phyloP scores from a whole-genome alignment of 2,329 filamentous ascomycete species.

The Pseudogymnoascus sp. region DNA sequence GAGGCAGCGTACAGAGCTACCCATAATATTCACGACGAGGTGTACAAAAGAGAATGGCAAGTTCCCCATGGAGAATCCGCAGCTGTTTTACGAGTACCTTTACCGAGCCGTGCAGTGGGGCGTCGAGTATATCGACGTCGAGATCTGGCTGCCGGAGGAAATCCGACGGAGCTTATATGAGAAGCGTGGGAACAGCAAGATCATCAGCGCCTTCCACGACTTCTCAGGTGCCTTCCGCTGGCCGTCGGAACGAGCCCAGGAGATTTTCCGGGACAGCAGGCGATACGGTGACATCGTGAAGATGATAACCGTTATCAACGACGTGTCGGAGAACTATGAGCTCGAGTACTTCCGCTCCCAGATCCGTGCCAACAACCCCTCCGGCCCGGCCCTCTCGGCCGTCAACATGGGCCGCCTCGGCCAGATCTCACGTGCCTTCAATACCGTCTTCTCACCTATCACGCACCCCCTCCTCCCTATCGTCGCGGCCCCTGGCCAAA shows the following conservation, averaged over 20 bases:
- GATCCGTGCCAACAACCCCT: constrained; percentile 60
- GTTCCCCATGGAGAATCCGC: constrained; percentile 75
- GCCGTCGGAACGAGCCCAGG: constrained; percentile 65
- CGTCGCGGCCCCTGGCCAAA: constrained; percentile 76
- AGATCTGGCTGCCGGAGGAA: constrained; percentile 74
- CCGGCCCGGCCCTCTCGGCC: constrained; percentile 67
- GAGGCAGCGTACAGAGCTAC: constrained; percentile 74
- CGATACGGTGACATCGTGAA: constrained; percentile 80
- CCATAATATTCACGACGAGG: constrained; percentile 83
- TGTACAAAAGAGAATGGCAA: constrained; percentile 76
- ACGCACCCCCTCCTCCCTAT: constrained; percentile 78
- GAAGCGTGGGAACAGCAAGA: constrained; percentile 67
- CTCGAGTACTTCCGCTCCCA: constrained; percentile 80
- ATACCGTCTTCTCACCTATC: constrained; percentile 66
- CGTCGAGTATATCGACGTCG: constrained; percentile 82
- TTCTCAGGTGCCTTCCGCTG: constrained; percentile 79
- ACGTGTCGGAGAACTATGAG: constrained; percentile 81
- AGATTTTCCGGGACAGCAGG: constrained; percentile 63
- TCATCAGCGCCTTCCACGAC: constrained; percentile 89
- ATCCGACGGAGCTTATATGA: constrained; percentile 62
- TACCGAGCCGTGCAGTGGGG: constrained; percentile 81
- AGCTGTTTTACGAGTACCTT: constrained; percentile 70
- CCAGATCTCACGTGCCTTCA: constrained; percentile 74
- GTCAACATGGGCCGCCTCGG: constrained; percentile 85
- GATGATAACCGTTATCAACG: constrained; percentile 79